Base-by-base conservation (phyloP, 2,329 filamentous ascomycete genomes). In the Aspergillaceae sp. region DNA sequence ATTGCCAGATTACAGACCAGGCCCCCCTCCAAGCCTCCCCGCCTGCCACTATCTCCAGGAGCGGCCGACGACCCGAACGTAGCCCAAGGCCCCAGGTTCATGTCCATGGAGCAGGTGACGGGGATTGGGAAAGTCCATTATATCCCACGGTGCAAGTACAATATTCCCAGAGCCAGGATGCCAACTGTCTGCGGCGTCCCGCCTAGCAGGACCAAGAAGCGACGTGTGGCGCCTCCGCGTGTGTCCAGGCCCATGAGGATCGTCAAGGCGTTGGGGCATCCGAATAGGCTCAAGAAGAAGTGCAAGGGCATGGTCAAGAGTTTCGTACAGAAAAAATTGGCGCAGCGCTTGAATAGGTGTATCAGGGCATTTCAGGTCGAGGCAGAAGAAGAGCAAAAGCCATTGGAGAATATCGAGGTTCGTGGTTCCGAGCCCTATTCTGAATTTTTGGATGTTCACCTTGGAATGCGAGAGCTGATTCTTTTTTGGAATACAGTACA, bases 31-130 rank as follows among this genome's bases (percentile, higher is more conserved):
- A 37, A 37, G 4, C 27, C 30, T 6, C 26, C 34, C 28, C 27
- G 11, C 6, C 33, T 43, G 26, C 42, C 32, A 29, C 33, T 28
- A n/a, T 34, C 32, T 7, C 26, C 19, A 3, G 33, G 26, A 7
- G 9, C 27, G 2, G 8, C 40, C 8, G 5, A 8, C 10, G 29
- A 5, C 8, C 29, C 28, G 7, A 7, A 29, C 3, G 29, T n/a
- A n/a, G 19, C 10, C 29, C 10, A 41, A 10, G 37, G 29, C 7
- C 48, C 48, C 11, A 40, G 48, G 4, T 49, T 49, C 36, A 49
- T 49, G 48, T 28, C 29, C 7, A 19, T 32, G 26, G 41, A 11
- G 2, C 32, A 38, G 5, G 29, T 41, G 7, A 35, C 27, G 33
- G 30, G 32, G 7, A 47, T 48, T 27, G 28, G 45, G 19, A 35